Conservation (phyloP, 495 filamentous ascomycete genomes). For the Penicillium egyptiacum region DNA sequence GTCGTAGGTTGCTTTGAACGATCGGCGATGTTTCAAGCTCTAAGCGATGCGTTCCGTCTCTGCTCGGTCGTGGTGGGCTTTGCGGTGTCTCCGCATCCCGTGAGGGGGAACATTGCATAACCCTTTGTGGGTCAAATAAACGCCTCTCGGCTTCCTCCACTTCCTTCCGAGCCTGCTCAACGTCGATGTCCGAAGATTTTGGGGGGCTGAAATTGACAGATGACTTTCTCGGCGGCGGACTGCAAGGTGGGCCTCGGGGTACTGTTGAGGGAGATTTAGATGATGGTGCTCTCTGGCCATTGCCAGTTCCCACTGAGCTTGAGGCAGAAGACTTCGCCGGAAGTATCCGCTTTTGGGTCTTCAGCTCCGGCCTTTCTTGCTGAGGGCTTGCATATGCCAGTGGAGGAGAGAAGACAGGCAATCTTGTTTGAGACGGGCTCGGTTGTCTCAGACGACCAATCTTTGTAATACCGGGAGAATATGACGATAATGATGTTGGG, state of each 20-base stretch:
- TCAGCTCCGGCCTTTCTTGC: constrained; percentile 62
- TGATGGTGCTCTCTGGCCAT: constrained; percentile 1
- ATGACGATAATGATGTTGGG: constrained; percentile 94
- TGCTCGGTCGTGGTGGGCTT: constrained; percentile 62
- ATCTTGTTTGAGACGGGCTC: constrained; percentile 64
- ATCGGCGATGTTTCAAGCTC: constrained; percentile 62
- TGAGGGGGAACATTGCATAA: constrained; percentile 3
- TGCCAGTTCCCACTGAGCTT: constrained; percentile 3
- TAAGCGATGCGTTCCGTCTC: constrained; percentile 75
- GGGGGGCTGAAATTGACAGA: constrained; percentile 53
- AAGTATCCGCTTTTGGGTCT: constrained; percentile 57
- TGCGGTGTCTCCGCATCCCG: constrained; percentile 11
- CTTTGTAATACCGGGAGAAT: constrained; percentile 77
- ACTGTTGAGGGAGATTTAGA: not conserved
- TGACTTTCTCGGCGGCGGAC: constrained; percentile 62
- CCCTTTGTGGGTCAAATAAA: constrained; percentile 18
- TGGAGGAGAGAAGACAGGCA: constrained; percentile 57
- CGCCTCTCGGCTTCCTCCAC: constrained; percentile 30
- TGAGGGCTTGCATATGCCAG: constrained; percentile 52
- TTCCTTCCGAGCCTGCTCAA: constrained; percentile 25
- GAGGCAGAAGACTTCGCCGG: constrained; percentile 6
- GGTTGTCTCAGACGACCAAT: constrained; percentile 58
- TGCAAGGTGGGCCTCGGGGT: constrained; percentile 51
- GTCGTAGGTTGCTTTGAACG: constrained; percentile 73
- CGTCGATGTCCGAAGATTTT: constrained; percentile 27